phyloP scores from a whole-genome alignment of 306 rosid species.

The Dalbergia cultrata region DNA sequence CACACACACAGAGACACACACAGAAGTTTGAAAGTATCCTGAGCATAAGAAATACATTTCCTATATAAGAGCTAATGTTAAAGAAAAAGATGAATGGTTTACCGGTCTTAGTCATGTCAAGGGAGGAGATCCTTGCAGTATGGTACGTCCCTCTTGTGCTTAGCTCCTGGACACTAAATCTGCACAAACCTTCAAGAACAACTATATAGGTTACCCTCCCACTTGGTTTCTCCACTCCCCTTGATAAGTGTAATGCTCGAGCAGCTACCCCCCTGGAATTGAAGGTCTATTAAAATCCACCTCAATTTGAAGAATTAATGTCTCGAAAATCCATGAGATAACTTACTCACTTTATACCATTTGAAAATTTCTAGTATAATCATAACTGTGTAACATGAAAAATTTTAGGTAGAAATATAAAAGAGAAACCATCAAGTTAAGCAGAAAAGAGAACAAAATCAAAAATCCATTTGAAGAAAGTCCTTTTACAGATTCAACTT shows the following conservation, averaged over 20 bases:
- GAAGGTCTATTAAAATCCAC: slow-evolving; percentile 46
- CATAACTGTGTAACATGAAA: not conserved
- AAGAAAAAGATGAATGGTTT: slow-evolving; percentile 31
- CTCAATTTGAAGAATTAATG: slow-evolving; percentile 25
- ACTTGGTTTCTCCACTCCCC: slow-evolving; percentile 99
- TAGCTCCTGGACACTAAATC: slow-evolving; percentile 92
- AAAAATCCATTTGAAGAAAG: slow-evolving; percentile 2
- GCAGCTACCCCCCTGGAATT: slow-evolving; percentile 94
- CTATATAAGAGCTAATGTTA: slow-evolving; percentile 14
- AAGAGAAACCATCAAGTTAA: slow-evolving; percentile 21
- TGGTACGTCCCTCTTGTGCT: slow-evolving; percentile 98
- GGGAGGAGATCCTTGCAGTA: slow-evolving; percentile 87
- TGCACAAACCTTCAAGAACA: slow-evolving; percentile 97
- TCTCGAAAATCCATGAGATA: not conserved
- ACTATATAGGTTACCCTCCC: slow-evolving; percentile 96
- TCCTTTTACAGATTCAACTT: slow-evolving; percentile 15
- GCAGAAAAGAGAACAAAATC: slow-evolving; percentile 36
- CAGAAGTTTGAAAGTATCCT: slow-evolving; percentile 21
- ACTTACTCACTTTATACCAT: slow-evolving; percentile 36
- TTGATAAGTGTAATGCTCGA: slow-evolving; percentile 91
- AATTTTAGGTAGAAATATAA: slow-evolving; percentile 11
- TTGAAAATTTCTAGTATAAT: not conserved
- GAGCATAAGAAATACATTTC: slow-evolving; percentile 1
- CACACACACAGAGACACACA: not conserved
- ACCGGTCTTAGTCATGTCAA: slow-evolving; percentile 92